Conservation (phyloP, 1,284 basidiomycete genomes). For the Thelephora terrestris region DNA sequence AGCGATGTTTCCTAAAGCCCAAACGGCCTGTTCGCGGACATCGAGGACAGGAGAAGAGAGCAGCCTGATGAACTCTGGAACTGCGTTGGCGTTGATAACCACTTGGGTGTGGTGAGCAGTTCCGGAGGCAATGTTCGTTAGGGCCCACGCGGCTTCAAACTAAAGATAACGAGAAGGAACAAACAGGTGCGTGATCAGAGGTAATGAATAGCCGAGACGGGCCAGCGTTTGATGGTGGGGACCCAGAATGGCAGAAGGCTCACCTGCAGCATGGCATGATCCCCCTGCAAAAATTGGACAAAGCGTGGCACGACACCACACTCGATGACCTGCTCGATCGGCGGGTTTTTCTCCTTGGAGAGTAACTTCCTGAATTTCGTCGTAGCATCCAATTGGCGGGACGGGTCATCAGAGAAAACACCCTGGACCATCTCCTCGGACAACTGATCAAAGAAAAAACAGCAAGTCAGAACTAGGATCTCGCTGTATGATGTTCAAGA, state of each 20-base stretch:
- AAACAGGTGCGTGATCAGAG: no score
- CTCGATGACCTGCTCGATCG: slow-evolving; percentile 98
- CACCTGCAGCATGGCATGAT: slow-evolving; percentile 50
- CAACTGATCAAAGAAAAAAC: slow-evolving; percentile 36
- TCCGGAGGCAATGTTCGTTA: slow-evolving; percentile 99
- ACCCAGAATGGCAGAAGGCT: background rate
- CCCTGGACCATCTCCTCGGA: slow-evolving; percentile 89
- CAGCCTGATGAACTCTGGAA: slow-evolving; percentile 96
- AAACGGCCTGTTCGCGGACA: slow-evolving; percentile 95
- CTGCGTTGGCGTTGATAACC: slow-evolving; percentile 89
- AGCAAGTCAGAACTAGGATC: slow-evolving; percentile 11
- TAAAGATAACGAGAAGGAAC: slow-evolving; percentile 21
- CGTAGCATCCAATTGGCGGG: slow-evolving; percentile 91
- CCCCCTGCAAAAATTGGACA: slow-evolving; percentile 85
- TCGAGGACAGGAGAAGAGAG: slow-evolving; percentile 81
- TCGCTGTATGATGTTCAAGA: slow-evolving; percentile 5
- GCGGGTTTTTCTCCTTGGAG: slow-evolving; percentile 99
- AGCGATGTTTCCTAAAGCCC: slow-evolving; percentile 94
- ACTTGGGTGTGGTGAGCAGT: slow-evolving; percentile 98
- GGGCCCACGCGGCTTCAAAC: slow-evolving; percentile 99
- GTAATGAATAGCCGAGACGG: slow-evolving; percentile 7
- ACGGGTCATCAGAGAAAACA: slow-evolving; percentile 87
- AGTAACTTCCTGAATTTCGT: slow-evolving; percentile 96
- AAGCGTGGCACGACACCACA: slow-evolving; percentile 97
- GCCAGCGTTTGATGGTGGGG: background rate